Percentiles rank a stretch among this genome's conserved stretches.
Evolutionary conservation across 805 yeast species (phyloP).

Genomic region (Ogataea sp.): DNA sequence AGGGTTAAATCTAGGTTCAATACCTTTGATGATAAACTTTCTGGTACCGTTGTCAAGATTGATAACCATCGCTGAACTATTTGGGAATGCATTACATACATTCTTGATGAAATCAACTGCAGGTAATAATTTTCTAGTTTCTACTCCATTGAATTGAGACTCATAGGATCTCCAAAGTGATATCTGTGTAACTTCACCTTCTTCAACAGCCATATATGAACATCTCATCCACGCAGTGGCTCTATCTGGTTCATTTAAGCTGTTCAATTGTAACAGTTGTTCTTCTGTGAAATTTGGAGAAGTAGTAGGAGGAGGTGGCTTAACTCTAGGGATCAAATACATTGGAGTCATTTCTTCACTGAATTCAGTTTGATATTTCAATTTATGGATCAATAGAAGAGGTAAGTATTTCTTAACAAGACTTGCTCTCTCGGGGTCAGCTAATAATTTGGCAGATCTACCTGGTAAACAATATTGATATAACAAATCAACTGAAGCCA

Average conservation of each 20-base stretch:
- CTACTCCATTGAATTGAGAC: conserved; percentile 63
- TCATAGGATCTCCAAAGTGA: conserved; percentile 95
- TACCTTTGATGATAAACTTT: conserved; percentile 88
- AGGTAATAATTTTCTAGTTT: conserved; percentile 56
- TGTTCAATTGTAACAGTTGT: conserved; percentile 51
- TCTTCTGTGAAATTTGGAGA: conserved; percentile 39
- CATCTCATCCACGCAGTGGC: conserved; percentile 95
- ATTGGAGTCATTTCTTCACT: conserved; percentile 25
- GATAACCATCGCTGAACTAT: conserved; percentile 90
- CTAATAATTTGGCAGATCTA: conserved; percentile 45
- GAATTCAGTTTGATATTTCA: conserved; percentile 28
- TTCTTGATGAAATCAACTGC: conserved; percentile 97
- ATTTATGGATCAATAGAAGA: conserved; percentile 44
- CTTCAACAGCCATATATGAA: conserved; percentile 69
- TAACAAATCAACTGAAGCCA: conserved; percentile 72
- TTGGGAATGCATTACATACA: conserved; percentile 80
- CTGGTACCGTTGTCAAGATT: conserved; percentile 55
- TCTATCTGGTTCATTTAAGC: conserved; percentile 75
- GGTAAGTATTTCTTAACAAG: conserved; percentile 56
- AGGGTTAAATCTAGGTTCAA: conserved; percentile 70
- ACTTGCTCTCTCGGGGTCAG: conserved; percentile 38
- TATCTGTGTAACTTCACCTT: conserved; percentile 89
- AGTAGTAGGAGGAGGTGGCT: conserved; percentile 49
- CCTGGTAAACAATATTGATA: conserved; percentile 73
- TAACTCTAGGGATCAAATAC: conserved; percentile 48